A percentile compares a stretch with the other conserved stretches of the same genome.
phyloP scores from a whole-genome alignment of 257 asterid genomes.

The Solanum dulcamara region DNA sequence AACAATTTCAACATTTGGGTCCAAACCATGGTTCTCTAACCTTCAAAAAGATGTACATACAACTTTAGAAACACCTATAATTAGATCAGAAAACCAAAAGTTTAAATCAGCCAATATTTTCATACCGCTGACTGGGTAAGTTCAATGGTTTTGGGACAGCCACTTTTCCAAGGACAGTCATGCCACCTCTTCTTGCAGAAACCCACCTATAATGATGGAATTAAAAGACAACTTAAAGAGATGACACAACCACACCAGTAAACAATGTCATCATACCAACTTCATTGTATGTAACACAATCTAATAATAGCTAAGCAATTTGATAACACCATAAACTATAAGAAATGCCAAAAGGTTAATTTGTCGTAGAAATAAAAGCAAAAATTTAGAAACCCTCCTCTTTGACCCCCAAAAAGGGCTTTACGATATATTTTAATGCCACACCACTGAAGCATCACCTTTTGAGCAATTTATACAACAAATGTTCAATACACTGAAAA shows the following conservation, averaged over 20 bases:
- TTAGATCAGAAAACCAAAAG: background rate
- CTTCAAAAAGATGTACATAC: conserved; percentile 29
- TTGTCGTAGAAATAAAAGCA: background rate
- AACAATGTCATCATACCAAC: background rate
- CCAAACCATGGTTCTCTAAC: conserved; percentile 92
- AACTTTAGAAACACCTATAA: conserved; percentile 12
- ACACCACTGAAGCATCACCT: background rate
- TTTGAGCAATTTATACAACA: background rate
- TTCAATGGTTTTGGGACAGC: conserved; percentile 95
- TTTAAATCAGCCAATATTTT: conserved; percentile 2
- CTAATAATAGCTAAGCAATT: background rate
- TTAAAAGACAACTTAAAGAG: background rate
- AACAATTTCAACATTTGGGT: conserved; percentile 91
- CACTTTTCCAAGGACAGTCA: conserved; percentile 92
- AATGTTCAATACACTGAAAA: background rate
- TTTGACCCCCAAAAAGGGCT: background rate
- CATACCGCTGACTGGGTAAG: conserved; percentile 91
- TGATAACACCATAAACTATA: background rate
- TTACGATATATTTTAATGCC: background rate
- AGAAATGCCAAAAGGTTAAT: background rate
- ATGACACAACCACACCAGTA: background rate
- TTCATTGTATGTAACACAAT: background rate
- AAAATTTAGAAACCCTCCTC: background rate
- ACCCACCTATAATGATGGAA: conserved; percentile 49
- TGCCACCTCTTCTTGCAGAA: conserved; percentile 83